Base-by-base conservation (phyloP, 2,329 filamentous ascomycete species). In the Neoarthrinium moseri region DNA sequence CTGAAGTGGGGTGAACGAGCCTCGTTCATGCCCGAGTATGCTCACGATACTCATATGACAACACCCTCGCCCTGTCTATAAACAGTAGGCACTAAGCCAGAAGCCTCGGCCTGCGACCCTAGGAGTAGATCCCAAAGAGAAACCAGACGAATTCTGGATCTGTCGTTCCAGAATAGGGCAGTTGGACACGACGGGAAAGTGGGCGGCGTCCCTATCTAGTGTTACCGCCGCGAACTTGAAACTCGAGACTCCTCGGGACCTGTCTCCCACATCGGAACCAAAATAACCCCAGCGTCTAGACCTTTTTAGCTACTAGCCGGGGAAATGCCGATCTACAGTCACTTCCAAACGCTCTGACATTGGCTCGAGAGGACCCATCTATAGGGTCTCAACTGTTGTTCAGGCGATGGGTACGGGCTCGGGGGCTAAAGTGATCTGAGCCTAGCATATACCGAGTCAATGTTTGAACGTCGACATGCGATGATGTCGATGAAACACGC, bases 401-500 rank as follows among this genome's bases (percentile, higher is more conserved):
- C n/a, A n/a, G n/a, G n/a, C n/a, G n/a, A n/a, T n/a, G n/a, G n/a
- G n/a, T n/a, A n/a, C n/a, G n/a, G n/a, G n/a, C n/a, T n/a, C n/a
- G n/a, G n/a, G n/a, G n/a, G n/a, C n/a, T n/a, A n/a, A n/a, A n/a
- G n/a, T n/a, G n/a, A n/a, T n/a, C n/a, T n/a, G n/a, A n/a, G n/a
- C n/a, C n/a, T n/a, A n/a, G n/a, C n/a, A n/a, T n/a, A n/a, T n/a
- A n/a, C n/a, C n/a, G n/a, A n/a, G n/a, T n/a, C n/a, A n/a, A n/a
- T n/a, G n/a, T n/a, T n/a, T n/a, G n/a, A n/a, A n/a, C 23, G 29
- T 33, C 29, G 13, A 34, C 15, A 21, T 34, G 29, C 29, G 27
- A 43, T 43, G 29, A 32, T 17, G 15, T 26, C 20, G 30, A 44
- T 44, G 41, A 44, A 44, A 44, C 41, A 37, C 30, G 30, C 21